Percentiles rank a stretch among this genome's conserved stretches.
phyloP scores from a whole-genome alignment of 1,139 yeast genomes.

The Tardiomyces depauwii region DNA sequence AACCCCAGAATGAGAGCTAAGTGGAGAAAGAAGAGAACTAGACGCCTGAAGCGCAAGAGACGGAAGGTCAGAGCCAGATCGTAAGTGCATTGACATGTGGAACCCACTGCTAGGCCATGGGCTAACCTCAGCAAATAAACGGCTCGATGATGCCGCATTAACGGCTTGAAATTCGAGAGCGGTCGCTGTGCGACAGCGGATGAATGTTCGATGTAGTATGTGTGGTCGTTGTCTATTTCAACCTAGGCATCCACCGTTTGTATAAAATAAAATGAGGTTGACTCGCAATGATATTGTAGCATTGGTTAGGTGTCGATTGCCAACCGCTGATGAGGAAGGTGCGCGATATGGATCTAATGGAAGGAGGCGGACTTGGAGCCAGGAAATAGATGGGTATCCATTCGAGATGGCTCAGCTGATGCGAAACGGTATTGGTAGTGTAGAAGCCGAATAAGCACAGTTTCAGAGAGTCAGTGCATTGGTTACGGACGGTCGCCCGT shows the following conservation, averaged over 20 bases:
- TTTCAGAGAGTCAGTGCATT: no score
- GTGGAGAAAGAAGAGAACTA: constrained; percentile 99
- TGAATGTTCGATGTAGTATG: not conserved
- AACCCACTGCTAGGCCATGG: no score
- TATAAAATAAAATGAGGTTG: not conserved
- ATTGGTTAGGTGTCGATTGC: no score
- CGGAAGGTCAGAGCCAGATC: constrained; percentile 98
- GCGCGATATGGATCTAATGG: no score
- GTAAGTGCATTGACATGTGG: constrained; percentile 4
- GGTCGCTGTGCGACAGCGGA: not conserved
- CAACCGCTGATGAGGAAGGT: no score
- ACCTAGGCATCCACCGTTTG: not conserved
- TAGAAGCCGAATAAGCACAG: no score
- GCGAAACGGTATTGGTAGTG: no score
- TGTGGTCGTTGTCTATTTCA: not conserved
- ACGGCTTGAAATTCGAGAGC: not conserved
- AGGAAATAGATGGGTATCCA: no score
- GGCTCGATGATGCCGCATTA: constrained; percentile 4
- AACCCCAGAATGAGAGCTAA: constrained; percentile 18
- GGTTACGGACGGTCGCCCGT: no score
- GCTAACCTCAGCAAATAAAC: constrained; percentile 16
- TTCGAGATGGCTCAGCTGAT: no score
- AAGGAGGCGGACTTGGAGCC: no score
- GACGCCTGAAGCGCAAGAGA: constrained; percentile 99
- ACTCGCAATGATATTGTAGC: not conserved